Base-by-base conservation (phyloP, 139 green algal species). In the Closterium sp. region DNA sequence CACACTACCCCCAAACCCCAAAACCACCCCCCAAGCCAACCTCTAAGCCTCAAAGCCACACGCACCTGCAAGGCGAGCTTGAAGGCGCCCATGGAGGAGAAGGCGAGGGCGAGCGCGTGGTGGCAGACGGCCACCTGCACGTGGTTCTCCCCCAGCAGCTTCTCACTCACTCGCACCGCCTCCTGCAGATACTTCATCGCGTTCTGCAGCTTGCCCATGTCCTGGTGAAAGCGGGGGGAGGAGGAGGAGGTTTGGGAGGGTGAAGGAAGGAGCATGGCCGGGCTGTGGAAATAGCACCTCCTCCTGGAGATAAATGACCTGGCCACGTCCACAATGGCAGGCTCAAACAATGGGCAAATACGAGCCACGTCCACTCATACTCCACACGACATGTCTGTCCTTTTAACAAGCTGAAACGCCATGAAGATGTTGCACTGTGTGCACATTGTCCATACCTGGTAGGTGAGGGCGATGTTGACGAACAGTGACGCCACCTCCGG, bases 391-490 rank as follows among this genome's bases (percentile, higher is more conserved):
- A 33, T 19, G 66, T 84, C 66, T 84, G 19, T 84, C n/a, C n/a
- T n/a, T n/a, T n/a, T n/a, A n/a, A n/a, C n/a, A n/a, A n/a, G n/a
- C n/a, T n/a, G n/a, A n/a, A n/a, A n/a, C n/a, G n/a, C n/a, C n/a
- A n/a, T n/a, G n/a, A n/a, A n/a, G n/a, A n/a, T n/a, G n/a, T n/a
- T n/a, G n/a, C n/a, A n/a, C n/a, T n/a, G n/a, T n/a, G n/a, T n/a
- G n/a, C n/a, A n/a, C n/a, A n/a, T n/a, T n/a, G n/a, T n/a, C n/a
- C 84, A 33, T 16, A 93, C 91, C 88, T 94, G 92, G 86, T 93
- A 94, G 64, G 91, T 94, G 92, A 95, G 95, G 30, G 94, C 94
- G 31, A 95, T 88, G 88, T 95, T 95, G 94, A 95, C 95, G 87
- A 94, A 95, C 30, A 93, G 95, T 3, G 94, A 66, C 0, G 92